Evolutionary conservation across 1,284 basidiomycete species (phyloP).

Genomic region (Sporisorium iseilematis-ciliati): DNA sequence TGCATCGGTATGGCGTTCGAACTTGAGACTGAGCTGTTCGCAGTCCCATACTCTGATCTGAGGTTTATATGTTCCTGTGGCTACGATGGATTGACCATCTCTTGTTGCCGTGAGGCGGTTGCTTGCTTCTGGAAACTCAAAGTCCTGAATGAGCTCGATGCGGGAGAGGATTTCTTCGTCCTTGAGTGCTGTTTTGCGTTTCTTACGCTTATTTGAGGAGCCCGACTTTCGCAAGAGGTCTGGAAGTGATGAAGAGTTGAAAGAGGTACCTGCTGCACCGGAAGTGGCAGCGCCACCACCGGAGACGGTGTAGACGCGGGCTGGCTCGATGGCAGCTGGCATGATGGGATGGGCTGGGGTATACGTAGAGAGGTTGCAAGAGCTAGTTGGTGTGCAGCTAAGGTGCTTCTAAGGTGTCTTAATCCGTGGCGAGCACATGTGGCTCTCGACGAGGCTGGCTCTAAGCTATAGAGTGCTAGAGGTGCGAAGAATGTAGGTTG

Average conservation of each 20-base stretch:
- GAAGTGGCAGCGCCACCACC: constrained; percentile 53
- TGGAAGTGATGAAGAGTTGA: constrained; percentile 67
- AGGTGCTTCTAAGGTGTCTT: constrained; percentile 9
- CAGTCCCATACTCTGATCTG: constrained; percentile 97
- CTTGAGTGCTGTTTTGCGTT: constrained; percentile 55
- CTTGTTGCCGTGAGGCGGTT: constrained; percentile 89
- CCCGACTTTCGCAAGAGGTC: constrained; percentile 65
- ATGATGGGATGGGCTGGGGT: constrained; percentile 17
- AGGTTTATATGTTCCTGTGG: constrained; percentile 98
- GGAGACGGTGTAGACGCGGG: constrained; percentile 66
- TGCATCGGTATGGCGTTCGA: constrained; percentile 93
- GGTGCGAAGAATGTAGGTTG: neutral
- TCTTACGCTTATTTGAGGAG: constrained; percentile 67
- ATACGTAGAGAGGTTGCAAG: neutral
- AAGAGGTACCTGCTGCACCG: constrained; percentile 59
- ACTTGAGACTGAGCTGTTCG: constrained; percentile 91
- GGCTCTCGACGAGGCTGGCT: constrained; percentile 1
- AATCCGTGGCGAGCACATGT: constrained; percentile 10
- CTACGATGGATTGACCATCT: constrained; percentile 91
- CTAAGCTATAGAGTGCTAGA: neutral
- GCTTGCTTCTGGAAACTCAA: constrained; percentile 96
- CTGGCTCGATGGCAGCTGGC: constrained; percentile 61
- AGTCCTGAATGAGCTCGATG: constrained; percentile 77
- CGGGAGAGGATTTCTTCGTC: constrained; percentile 61
- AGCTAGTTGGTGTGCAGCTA: neutral